These are phyloP conservation scores for Beta macrorhiza DNA, from an alignment of 179 eudicot species.

Conservation along the genomic window DNA sequence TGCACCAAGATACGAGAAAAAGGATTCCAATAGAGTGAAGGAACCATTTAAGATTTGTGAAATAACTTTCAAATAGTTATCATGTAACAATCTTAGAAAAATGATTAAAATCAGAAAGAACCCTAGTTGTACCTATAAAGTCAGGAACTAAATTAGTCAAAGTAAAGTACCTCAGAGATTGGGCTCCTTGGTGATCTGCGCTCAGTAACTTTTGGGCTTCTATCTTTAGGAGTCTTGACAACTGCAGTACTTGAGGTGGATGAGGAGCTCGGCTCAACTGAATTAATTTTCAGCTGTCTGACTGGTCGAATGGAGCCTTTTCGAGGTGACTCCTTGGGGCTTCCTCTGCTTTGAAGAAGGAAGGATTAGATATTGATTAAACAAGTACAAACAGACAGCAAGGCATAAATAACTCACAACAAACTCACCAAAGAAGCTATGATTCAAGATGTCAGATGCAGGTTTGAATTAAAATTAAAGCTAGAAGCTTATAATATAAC, in stretches of 20 bases:
- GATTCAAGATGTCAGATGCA: neutral
- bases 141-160: neutral
- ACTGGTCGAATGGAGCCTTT: conserved; percentile 54
- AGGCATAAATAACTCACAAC: neutral
- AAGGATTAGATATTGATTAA: neutral
- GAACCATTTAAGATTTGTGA: neutral
- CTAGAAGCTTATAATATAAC: neutral
- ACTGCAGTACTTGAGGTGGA: conserved; percentile 44
- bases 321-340: conserved; percentile 48
- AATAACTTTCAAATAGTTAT: neutral
- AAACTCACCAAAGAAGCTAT: neutral
- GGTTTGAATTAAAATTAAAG: neutral
- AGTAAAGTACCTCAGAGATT: conserved; percentile 57
- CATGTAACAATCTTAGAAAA: neutral
- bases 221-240: conserved; percentile 49
- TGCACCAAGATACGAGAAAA: neutral
- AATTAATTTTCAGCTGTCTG: conserved; percentile 59
- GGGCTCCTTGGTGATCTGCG: conserved; percentile 68
- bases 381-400: neutral
- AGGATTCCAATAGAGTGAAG: neutral
- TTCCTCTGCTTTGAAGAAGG: conserved; percentile 26
- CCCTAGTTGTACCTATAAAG: neutral
- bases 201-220: conserved; percentile 64
- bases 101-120: neutral
- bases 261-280: conserved; percentile 42